Conservation (phyloP, 768 basidiomycete genomes). For the Crassisporium funariophilum region DNA sequence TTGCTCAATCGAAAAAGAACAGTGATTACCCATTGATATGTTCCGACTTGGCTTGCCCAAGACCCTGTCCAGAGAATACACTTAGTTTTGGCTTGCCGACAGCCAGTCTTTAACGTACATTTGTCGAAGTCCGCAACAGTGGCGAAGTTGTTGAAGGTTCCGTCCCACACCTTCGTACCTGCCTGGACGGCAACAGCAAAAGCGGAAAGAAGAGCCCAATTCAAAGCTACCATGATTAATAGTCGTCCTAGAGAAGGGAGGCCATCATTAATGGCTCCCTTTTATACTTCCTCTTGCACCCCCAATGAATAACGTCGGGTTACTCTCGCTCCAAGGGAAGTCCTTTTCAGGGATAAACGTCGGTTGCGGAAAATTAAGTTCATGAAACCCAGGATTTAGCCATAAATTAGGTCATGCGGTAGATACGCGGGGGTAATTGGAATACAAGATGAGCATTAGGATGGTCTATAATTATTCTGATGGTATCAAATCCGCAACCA, state of each 20-base stretch:
- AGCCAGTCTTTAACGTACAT: conserved; percentile 35
- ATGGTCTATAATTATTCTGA: conserved; percentile 39
- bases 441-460: conserved; percentile 10
- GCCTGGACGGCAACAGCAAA: conserved; percentile 39
- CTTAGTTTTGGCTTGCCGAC: neutral
- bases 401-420: conserved; percentile 12
- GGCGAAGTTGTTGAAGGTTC: conserved; percentile 51
- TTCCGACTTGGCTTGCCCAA: conserved; percentile 54
- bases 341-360: conserved; percentile 35
- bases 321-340: conserved; percentile 31
- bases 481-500: conserved; percentile 35
- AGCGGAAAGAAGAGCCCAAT: conserved; percentile 35
- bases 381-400: conserved; percentile 11
- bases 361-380: conserved; percentile 34
- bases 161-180: conserved; percentile 57
- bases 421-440: conserved; percentile 1
- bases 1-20: neutral
- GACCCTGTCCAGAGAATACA: conserved; percentile 41
- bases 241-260: conserved; percentile 10
- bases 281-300: conserved; percentile 14
- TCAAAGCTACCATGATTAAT: conserved; percentile 28
- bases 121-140: conserved; percentile 52
- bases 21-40: conserved; percentile 55
- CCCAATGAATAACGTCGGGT: conserved; percentile 32
- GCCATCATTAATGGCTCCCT: no score